phyloP scores from a whole-genome alignment of 164 flowering plant species.

The Liriodendron chinense region DNA sequence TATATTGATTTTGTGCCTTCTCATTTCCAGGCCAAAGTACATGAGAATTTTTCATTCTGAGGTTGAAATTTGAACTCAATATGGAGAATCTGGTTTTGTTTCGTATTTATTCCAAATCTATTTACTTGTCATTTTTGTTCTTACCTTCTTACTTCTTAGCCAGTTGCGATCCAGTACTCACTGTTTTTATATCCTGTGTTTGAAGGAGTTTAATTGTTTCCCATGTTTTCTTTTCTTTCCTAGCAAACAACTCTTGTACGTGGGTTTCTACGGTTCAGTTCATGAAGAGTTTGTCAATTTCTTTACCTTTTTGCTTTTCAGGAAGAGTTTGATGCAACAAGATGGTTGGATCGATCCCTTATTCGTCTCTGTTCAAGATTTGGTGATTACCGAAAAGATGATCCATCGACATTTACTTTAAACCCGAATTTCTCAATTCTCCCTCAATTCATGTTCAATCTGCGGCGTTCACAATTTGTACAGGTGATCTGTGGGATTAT shows the following conservation, averaged over 20 bases:
- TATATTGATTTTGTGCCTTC: not conserved
- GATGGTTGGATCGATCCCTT: constrained; percentile 89
- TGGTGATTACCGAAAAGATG: constrained; percentile 96
- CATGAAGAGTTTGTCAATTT: not conserved
- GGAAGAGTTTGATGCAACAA: constrained; percentile 95
- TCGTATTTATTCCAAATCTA: not conserved
- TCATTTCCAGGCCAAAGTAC: not conserved
- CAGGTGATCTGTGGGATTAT: constrained; percentile 50
- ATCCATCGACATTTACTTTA: constrained; percentile 82
- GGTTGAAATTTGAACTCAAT: not conserved
- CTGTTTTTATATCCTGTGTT: too few relatives aligned
- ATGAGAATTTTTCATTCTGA: not conserved
- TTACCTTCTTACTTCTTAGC: not conserved
- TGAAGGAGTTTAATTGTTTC: too few relatives aligned
- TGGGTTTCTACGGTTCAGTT: not conserved
- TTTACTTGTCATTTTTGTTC: not conserved
- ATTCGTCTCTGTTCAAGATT: constrained; percentile 94
- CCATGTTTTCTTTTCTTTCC: too few relatives aligned
- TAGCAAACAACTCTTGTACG: not conserved
- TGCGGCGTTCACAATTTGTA: constrained; percentile 95
- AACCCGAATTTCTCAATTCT: constrained; percentile 81
- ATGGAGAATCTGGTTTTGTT: not conserved
- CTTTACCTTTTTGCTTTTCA: constrained; percentile 19
- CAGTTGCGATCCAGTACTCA: not conserved
- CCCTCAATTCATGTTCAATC: constrained; percentile 94